phyloP scores from a whole-genome alignment of 257 asterid genomes.

The Rubia yunnanensis region DNA sequence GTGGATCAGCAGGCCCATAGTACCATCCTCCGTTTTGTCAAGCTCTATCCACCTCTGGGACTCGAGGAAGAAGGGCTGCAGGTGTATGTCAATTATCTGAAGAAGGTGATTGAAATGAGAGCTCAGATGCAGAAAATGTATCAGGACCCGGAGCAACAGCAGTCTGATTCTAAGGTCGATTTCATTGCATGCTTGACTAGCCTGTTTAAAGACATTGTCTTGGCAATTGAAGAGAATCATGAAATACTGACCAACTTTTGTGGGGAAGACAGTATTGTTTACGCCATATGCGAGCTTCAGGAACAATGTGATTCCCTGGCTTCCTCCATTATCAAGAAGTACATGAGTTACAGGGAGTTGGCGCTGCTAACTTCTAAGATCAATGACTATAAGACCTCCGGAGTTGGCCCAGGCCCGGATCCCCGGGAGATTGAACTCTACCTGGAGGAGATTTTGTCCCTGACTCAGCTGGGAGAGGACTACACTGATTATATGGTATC shows the following conservation, averaged over 20 bases:
- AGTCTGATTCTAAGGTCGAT: slow-evolving; percentile 25
- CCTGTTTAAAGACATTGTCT: slow-evolving; percentile 75
- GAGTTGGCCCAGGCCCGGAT: slow-evolving; percentile 74
- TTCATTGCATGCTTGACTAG: slow-evolving; percentile 70
- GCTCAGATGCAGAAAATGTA: slow-evolving; percentile 59
- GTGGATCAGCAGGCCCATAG: not conserved
- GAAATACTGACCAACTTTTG: slow-evolving; percentile 69
- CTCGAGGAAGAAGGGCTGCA: not conserved
- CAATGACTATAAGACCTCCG: too few species aligned
- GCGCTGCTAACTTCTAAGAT: slow-evolving; percentile 71
- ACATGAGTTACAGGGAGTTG: slow-evolving; percentile 66
- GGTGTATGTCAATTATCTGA: slow-evolving; percentile 51
- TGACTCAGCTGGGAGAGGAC: slow-evolving; percentile 85
- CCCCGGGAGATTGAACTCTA: slow-evolving; percentile 86
- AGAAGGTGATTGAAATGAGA: slow-evolving; percentile 61
- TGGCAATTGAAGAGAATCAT: slow-evolving; percentile 83
- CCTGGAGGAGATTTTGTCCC: slow-evolving; percentile 76
- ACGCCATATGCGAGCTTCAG: slow-evolving; percentile 85
- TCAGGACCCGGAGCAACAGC: slow-evolving; percentile 23
- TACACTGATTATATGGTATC: slow-evolving; percentile 86
- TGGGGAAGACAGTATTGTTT: slow-evolving; percentile 91
- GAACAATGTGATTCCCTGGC: slow-evolving; percentile 94
- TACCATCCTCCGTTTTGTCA: not conserved
- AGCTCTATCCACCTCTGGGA: not conserved
- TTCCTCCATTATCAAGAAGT: slow-evolving; percentile 60